These are phyloP conservation scores for Astrephomene gubernaculifera DNA, from an alignment of 139 green algal species.

Conservation along the genomic window DNA sequence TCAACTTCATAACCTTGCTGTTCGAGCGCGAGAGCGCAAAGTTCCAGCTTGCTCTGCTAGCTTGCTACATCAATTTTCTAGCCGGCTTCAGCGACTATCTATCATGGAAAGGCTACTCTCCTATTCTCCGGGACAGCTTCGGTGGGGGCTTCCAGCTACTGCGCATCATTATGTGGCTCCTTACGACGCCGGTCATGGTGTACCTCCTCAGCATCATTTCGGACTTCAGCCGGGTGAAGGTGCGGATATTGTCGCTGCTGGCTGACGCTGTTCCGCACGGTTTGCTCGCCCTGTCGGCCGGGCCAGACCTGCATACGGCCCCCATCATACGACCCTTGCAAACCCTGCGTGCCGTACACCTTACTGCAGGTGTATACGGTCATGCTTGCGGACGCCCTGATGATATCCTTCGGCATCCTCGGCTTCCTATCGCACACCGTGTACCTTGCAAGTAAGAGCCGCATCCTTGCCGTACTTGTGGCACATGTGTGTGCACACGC, in stretches of 20 bases:
- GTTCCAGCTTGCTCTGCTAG: slow-evolving; percentile 57
- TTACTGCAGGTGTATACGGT: slow-evolving; percentile 27
- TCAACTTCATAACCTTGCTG: slow-evolving; percentile 57
- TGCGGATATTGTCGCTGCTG: background rate
- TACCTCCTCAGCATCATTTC: slow-evolving; percentile 64
- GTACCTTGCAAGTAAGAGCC: slow-evolving; percentile 30
- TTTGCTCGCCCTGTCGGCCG: no score
- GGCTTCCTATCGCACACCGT: slow-evolving; percentile 25
- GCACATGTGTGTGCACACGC: no score
- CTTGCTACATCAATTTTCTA: slow-evolving; percentile 58
- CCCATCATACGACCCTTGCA: background rate
- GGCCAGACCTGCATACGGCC: no score
- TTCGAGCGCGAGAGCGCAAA: slow-evolving; percentile 62
- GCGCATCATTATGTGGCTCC: slow-evolving; percentile 57
- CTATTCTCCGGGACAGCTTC: slow-evolving; percentile 48
- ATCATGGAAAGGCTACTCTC: slow-evolving; percentile 33
- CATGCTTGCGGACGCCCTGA: slow-evolving; percentile 38
- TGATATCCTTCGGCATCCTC: slow-evolving; percentile 47
- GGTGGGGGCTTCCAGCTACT: slow-evolving; percentile 44
- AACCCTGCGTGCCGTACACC: background rate
- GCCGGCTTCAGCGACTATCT: slow-evolving; percentile 53
- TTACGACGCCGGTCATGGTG: slow-evolving; percentile 62
- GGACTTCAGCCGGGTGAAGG: slow-evolving; percentile 52
- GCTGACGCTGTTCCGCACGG: background rate
- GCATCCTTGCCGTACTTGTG: no score